These are phyloP conservation scores for Plasmodium inui DNA, from an alignment of 169 alveolate genomes.

Conservation along the genomic window DNA sequence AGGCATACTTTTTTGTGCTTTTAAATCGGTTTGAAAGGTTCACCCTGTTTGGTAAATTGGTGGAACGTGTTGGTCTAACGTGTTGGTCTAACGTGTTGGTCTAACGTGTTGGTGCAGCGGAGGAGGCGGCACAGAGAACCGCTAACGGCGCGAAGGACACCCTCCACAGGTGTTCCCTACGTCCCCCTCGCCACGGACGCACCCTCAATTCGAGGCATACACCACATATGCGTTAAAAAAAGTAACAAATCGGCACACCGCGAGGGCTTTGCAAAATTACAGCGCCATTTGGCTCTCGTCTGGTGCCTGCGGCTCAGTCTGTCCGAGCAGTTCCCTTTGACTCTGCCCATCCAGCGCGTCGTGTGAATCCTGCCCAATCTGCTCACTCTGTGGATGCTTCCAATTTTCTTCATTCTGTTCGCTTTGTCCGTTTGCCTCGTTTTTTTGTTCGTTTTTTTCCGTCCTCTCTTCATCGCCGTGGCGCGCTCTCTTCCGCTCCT, in stretches of 20 bases:
- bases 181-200: not conserved
- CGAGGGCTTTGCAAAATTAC: not conserved
- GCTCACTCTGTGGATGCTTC: not conserved
- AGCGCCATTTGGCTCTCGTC: not conserved
- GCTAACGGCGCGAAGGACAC: not conserved
- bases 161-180: too few relatives aligned
- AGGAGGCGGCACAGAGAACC: not conserved
- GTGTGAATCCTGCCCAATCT: not conserved
- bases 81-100: too few relatives aligned
- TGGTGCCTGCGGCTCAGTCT: too few relatives aligned
- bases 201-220: not conserved
- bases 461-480: not conserved
- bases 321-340: not conserved
- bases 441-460: not conserved
- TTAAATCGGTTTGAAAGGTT: not conserved
- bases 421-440: not conserved
- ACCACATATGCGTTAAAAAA: not conserved
- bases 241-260: not conserved
- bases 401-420: not conserved
- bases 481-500: conserved; percentile 15
- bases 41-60: not conserved
- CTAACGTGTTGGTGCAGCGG: not conserved
- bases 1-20: not conserved
- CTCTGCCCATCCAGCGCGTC: not conserved
- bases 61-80: too few relatives aligned